phyloP scores from a whole-genome alignment of 2,329 filamentous ascomycete species.

The Talaromyces pinophilus region DNA sequence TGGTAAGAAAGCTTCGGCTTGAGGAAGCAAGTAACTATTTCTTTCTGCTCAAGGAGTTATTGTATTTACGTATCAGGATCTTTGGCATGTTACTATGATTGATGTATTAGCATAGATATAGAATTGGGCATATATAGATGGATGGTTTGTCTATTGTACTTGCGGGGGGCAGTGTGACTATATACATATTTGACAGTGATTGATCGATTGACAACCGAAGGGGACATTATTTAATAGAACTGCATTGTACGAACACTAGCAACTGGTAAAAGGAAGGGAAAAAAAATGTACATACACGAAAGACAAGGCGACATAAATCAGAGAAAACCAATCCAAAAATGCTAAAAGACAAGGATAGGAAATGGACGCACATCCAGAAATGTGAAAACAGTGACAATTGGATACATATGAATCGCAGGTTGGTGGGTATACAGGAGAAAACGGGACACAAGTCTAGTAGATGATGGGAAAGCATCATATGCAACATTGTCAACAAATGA shows the following conservation, averaged over 20 bases:
- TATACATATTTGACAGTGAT: background rate
- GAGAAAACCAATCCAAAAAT: background rate
- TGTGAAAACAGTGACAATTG: background rate
- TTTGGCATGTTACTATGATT: background rate
- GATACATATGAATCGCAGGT: background rate
- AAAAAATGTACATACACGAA: background rate
- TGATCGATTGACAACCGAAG: background rate
- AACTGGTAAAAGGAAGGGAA: background rate
- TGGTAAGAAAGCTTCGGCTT: background rate
- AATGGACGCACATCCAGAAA: background rate
- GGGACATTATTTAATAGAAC: background rate
- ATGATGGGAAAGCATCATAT: slow-evolving; percentile 1
- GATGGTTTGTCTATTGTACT: background rate
- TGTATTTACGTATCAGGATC: background rate
- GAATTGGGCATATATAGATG: background rate
- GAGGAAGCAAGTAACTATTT: background rate
- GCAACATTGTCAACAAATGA: background rate
- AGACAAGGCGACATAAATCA: background rate
- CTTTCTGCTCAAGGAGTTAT: background rate
- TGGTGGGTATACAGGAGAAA: slow-evolving; percentile 11
- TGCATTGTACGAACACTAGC: slow-evolving; percentile 1
- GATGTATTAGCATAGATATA: background rate
- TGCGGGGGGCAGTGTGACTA: background rate
- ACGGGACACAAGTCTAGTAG: slow-evolving; percentile 5
- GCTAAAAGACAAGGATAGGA: background rate